Evolutionary conservation across 352 stramenopile genomes (phyloP), one percentile per base, ranked within the genome.

Genomic region (Globisporangium lucens): DNA sequence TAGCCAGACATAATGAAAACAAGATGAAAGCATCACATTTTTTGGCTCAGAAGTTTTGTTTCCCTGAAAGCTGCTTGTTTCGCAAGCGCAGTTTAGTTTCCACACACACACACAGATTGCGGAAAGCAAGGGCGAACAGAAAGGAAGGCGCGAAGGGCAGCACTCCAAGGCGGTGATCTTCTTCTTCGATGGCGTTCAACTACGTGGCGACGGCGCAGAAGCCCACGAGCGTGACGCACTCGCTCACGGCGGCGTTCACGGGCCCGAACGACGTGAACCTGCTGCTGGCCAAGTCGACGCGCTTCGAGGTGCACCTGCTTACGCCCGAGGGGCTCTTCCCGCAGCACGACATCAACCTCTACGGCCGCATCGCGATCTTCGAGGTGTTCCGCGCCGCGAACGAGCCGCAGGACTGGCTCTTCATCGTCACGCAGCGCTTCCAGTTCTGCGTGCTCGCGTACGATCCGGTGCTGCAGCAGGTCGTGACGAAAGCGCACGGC

Each of bases 201-300:
- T 98, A 98, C 84, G 93, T 98, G 46, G 93, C 95, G 46, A 98
- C 93, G 56, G 89, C 93, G 49, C 93, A 98, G 70, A 97, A 97
- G 77, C 90, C 93, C 55, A 98, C 94, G 62, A 93, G 85, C 72
- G 92, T 98, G 30, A 97, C 90, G 36, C 90, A 98, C 77, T 93
- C 90, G 67, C 75, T 97, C n/a, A 96, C 90, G n/a, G 92, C 87
- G 1, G 72, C 79, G 30, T 98, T 98, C 75, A 97, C 91, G 24
- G 84, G 85, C 29, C 65, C 85, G 1, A 85, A 87, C 51, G 91
- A 97, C 71, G 82, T 85, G n/a, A 98, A 98, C 69, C 68, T 98
- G 71, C 77, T 98, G 63, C 75, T 97, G 35, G 87, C 84, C 47
- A 97, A 97, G 79, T 89, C 73, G 52, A 95, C 89, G 58, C 87